Conservation (phyloP, 306 rosid species). For the Oxytropis ochrocephala region DNA sequence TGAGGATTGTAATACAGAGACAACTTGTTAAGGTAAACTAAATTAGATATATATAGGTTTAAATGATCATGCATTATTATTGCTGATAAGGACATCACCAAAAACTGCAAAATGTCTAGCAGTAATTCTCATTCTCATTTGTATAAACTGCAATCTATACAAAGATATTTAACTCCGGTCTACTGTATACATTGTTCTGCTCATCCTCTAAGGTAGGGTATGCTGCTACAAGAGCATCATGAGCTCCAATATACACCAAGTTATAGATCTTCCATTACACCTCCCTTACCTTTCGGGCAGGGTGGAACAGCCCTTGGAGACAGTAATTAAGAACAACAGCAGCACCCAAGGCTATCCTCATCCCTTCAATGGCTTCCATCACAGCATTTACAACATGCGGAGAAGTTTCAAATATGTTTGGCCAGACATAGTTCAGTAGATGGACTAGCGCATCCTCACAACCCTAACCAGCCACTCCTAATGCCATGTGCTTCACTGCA, state of each 20-base stretch:
- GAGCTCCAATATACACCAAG: conserved; percentile 29
- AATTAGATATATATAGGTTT: no score
- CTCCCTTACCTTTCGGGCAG: conserved; percentile 33
- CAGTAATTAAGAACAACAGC: conserved; percentile 67
- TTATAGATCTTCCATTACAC: conserved; percentile 38
- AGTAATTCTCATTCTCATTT: background rate
- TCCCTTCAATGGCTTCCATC: conserved; percentile 97
- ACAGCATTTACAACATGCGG: conserved; percentile 95
- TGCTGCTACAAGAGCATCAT: conserved; percentile 35
- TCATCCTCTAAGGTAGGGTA: conserved; percentile 33
- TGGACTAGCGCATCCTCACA: conserved; percentile 87
- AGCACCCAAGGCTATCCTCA: conserved; percentile 94
- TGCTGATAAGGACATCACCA: background rate
- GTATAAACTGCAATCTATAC: conserved; percentile 10
- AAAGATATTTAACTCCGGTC: conserved; percentile 31
- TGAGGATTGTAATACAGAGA: background rate
- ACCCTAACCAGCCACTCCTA: conserved; percentile 98
- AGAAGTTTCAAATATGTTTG: conserved; percentile 92
- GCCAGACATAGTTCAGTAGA: conserved; percentile 86
- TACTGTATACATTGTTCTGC: conserved; percentile 29
- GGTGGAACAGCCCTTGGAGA: conserved; percentile 35
- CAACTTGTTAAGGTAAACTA: background rate
- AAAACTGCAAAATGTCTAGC: background rate
- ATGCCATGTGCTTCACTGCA: conserved; percentile 96
- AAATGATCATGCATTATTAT: no score